Percentiles rank a stretch among this genome's conserved stretches.
These are phyloP conservation scores for Microbotryum scabiosae DNA, from an alignment of 1,284 basidiomycete genomes.

Conservation along the genomic window DNA sequence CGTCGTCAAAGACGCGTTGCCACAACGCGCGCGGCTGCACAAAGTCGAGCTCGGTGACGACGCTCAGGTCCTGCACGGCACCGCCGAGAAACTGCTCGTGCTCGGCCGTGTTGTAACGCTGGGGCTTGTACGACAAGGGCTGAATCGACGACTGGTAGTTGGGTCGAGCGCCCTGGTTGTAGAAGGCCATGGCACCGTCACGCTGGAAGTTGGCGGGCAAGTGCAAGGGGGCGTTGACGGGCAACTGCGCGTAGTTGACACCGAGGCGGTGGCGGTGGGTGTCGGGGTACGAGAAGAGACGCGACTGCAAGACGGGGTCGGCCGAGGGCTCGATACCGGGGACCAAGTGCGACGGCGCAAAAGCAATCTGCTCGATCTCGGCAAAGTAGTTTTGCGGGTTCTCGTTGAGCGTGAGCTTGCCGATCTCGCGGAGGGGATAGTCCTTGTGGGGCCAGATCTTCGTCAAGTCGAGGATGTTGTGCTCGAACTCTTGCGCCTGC, in stretches of 20 bases:
- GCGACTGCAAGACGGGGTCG: conserved; percentile 84
- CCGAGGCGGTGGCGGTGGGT: conserved; percentile 72
- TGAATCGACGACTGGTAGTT: conserved; percentile 74
- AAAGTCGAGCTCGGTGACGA: conserved; percentile 79
- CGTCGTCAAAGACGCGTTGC: conserved; percentile 65
- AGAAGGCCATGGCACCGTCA: conserved; percentile 52
- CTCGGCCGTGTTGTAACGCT: conserved; percentile 40
- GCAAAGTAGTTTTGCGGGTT: conserved; percentile 67
- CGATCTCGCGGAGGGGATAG: conserved; percentile 75
- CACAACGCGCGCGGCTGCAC: conserved; percentile 78
- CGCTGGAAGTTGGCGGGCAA: conserved; percentile 64
- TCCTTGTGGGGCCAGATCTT: conserved; percentile 52
- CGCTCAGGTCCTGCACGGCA: conserved; percentile 63
- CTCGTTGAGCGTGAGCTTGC: conserved; percentile 76
- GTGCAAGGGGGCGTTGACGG: conserved; percentile 57
- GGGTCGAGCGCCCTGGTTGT: conserved; percentile 70
- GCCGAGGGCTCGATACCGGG: conserved; percentile 79
- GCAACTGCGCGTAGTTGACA: conserved; percentile 77
- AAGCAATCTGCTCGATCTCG: conserved; percentile 54
- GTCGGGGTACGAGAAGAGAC: conserved; percentile 91
- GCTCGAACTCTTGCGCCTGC: conserved; percentile 71
- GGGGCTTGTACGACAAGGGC: conserved; percentile 52
- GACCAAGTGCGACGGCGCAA: conserved; percentile 74
- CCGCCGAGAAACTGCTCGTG: conserved; percentile 70
- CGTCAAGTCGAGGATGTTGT: conserved; percentile 76